Evolutionary conservation across 2,329 filamentous ascomycete genomes (phyloP), one percentile per base, ranked within the genome.

Genomic region (Atkinsonella hypoxylon): DNA sequence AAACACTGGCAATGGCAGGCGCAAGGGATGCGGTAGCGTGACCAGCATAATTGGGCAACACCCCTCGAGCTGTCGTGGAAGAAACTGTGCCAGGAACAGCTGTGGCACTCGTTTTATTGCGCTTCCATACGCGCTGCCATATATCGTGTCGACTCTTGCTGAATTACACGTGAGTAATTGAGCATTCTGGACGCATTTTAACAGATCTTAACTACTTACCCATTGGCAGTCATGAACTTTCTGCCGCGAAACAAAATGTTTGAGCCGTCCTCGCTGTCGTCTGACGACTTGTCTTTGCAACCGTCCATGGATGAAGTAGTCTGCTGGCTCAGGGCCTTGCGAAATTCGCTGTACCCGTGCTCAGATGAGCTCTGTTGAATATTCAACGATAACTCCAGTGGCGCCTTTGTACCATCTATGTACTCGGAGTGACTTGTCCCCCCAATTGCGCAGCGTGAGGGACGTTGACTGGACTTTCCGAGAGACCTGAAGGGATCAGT

Each of bases 21-120:
- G 68, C 64, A 18, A 76, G 64, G 45, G 72, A 77, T 20, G 75
- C 74, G 10, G 75, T 72, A 20, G 76, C 76, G 57, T 78, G 66
- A 17, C 76, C 75, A 10, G 67, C 61, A 51, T 76, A 78, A 32
- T 77, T 73, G 15, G 76, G 77, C 44, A 80, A 62, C 42, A 74
- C 70, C n/a, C 75, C 77, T 30, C 72, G 75, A 8, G 72, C 76
- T 12, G 75, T 79, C 43, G 71, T 74, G 3, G 76, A 73, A 2
- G 75, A 76, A 45, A 80, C 63, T 10, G 75, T 66, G 47, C 75
- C 67, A 11, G 73, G 72, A 43, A 73, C 64, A 8, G 62, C 71
- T 43, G 65, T 65, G 44, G 67, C 71, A 52, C 72, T 77, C 12
- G 74, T 65, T 36, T 74, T 69, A n/a, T 72, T 72, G 56, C 73